Percentiles rank a stretch among this genome's conserved stretches.
Conservation (phyloP, 2,329 filamentous ascomycete species). For the Fusarium zealandicum region DNA sequence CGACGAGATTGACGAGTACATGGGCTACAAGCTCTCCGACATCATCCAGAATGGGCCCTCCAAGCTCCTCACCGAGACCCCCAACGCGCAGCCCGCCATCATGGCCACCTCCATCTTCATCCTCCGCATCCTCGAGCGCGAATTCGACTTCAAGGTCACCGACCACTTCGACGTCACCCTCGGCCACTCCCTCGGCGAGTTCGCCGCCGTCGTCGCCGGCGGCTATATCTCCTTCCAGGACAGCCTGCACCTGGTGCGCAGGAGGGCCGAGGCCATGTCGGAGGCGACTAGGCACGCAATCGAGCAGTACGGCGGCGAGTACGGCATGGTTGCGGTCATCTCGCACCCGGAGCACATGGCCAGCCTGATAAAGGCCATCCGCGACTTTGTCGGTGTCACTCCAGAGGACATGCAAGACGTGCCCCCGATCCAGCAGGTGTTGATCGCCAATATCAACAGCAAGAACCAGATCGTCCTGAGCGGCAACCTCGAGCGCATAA, state of each 20-base stretch:
- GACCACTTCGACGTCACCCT: slow-evolving; percentile 82
- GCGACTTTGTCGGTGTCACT: slow-evolving; percentile 78
- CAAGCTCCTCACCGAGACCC: slow-evolving; percentile 77
- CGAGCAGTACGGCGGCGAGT: slow-evolving; percentile 75
- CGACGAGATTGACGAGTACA: slow-evolving; percentile 82
- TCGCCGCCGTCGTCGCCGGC: slow-evolving; percentile 85
- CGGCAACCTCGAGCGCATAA: slow-evolving; percentile 84
- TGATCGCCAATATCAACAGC: slow-evolving; percentile 93
- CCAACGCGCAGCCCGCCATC: slow-evolving; percentile 92
- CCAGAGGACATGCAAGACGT: slow-evolving; percentile 71
- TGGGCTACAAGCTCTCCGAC: slow-evolving; percentile 76
- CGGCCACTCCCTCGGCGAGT: slow-evolving; percentile 92
- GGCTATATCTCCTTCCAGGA: slow-evolving; percentile 81
- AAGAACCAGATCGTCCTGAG: slow-evolving; percentile 96
- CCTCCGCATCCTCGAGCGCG: slow-evolving; percentile 82
- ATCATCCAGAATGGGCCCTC: slow-evolving; percentile 84
- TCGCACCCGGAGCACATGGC: slow-evolving; percentile 82
- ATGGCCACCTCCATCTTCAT: slow-evolving; percentile 95
- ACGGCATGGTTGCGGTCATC: slow-evolving; percentile 93
- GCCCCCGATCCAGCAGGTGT: slow-evolving; percentile 83
- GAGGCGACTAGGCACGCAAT: slow-evolving; percentile 73
- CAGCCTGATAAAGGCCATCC: slow-evolving; percentile 74
- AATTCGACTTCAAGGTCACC: slow-evolving; percentile 78
- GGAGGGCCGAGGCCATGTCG: slow-evolving; percentile 83
- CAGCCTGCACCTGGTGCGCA: slow-evolving; percentile 77